A percentile compares a stretch with the other conserved stretches of the same genome.
Evolutionary conservation across 1,139 yeast species (phyloP).

Genomic region (Debaryomyces sp.): DNA sequence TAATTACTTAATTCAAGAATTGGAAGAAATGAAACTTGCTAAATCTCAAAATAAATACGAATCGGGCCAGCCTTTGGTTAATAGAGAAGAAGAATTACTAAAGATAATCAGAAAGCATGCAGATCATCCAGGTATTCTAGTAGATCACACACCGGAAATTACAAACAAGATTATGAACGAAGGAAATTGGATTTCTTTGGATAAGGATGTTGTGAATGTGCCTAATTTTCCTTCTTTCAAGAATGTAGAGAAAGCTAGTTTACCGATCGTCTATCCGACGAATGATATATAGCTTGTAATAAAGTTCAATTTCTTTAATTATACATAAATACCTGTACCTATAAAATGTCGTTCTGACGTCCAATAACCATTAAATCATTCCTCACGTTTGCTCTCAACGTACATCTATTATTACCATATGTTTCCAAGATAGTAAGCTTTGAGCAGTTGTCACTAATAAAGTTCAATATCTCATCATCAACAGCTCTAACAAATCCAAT

Average conservation of each 20-base stretch:
- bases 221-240: slow-evolving; percentile 58
- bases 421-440: slow-evolving; percentile 69
- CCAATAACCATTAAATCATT: slow-evolving; percentile 70
- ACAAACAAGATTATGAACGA: slow-evolving; percentile 46
- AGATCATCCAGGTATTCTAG: slow-evolving; percentile 62
- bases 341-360: slow-evolving; percentile 67
- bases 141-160: slow-evolving; percentile 57
- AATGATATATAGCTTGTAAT: slow-evolving; percentile 8
- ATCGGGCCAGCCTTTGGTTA: slow-evolving; percentile 1
- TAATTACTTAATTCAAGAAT: slow-evolving; percentile 22
- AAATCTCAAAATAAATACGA: slow-evolving; percentile 7
- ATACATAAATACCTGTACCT: slow-evolving; percentile 1
- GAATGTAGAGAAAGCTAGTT: slow-evolving; percentile 61
- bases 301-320: background rate
- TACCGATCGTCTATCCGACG: slow-evolving; percentile 35
- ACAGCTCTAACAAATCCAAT: slow-evolving; percentile 76
- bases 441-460: slow-evolving; percentile 59
- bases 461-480: slow-evolving; percentile 62
- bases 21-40: slow-evolving; percentile 13
- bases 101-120: slow-evolving; percentile 45
- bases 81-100: slow-evolving; percentile 29
- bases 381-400: slow-evolving; percentile 54
- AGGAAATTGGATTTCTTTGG: slow-evolving; percentile 27
- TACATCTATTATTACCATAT: slow-evolving; percentile 75
- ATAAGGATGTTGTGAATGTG: slow-evolving; percentile 22